These are phyloP conservation scores for Panus rudis DNA, from an alignment of 768 basidiomycete genomes.

Conservation along the genomic window DNA sequence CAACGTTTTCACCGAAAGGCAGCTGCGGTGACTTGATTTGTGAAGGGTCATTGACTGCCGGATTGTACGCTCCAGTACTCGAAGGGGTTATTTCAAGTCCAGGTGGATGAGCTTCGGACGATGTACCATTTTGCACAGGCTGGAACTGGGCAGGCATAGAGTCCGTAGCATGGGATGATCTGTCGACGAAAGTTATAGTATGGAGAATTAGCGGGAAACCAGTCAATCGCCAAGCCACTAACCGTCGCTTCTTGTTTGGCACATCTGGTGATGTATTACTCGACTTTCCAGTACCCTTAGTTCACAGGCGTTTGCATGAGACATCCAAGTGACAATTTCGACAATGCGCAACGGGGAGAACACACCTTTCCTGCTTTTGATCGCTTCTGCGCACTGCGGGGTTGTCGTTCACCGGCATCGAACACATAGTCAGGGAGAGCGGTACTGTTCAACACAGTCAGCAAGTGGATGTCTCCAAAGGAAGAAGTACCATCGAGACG, in stretches of 20 bases:
- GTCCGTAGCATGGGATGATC: conserved; percentile 11
- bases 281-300: conserved; percentile 57
- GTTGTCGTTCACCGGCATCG: conserved; percentile 73
- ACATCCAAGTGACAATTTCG: not conserved
- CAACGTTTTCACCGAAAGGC: conserved; percentile 54
- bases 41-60: conserved; percentile 32
- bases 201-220: not conserved
- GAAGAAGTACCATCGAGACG: not conserved
- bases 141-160: conserved; percentile 9
- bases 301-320: conserved; percentile 9
- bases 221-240: conserved; percentile 10
- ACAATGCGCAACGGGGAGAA: conserved; percentile 10
- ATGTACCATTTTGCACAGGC: conserved; percentile 18
- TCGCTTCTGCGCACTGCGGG: conserved; percentile 65
- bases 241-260: conserved; percentile 82
- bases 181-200: not conserved
- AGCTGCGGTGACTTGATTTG: conserved; percentile 55
- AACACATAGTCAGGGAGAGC: conserved; percentile 77
- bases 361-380: conserved; percentile 56
- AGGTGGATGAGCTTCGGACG: conserved; percentile 26
- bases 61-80: conserved; percentile 30
- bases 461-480: not conserved
- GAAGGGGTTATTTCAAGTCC: conserved; percentile 24
- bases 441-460: conserved; percentile 38
- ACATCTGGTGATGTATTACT: conserved; percentile 57